Base-by-base conservation (phyloP, 2,329 filamentous ascomycete species). In the Monosporascus sp. region DNA sequence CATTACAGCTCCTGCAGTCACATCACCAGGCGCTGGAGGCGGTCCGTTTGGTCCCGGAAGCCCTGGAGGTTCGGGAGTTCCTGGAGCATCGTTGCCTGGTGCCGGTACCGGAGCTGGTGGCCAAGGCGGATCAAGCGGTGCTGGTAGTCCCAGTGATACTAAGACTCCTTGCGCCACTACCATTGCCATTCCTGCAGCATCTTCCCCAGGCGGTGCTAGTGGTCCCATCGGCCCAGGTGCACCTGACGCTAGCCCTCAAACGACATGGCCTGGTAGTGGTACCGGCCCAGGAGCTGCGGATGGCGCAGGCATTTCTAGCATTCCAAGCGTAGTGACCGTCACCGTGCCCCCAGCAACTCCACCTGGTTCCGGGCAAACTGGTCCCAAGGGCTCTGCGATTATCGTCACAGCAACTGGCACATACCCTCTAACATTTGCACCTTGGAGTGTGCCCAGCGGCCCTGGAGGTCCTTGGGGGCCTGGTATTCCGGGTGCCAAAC, bases 1-100 rank as follows among this genome's bases (percentile, higher is more conserved):
- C 11, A 55, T 66, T 52, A 65, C 64, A 47, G 54, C 59, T 27
- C 60, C 62, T 48, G 57, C 55, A 8, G 56, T 35, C 11, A 35
- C 31, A 14, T 14, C 31, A 11, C 31, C 11, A 35, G 31, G 31
- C 25, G 25, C 25, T 25, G 5, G 25, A 7, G 25, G 25, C 11
- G 31, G 11, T 35, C 11, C 31, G 31, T 35, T 35, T 14, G 31
- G 31, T 5, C 31, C 31, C 11, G 31, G 31, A 35, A 11, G 31
- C 11, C 11, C 31, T 35, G 31, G 31, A 35, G 31, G 31, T 35
- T 35, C 31, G 11, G 31, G 11, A 35, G 14, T 35, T 5, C 31
- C 31, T 35, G 31, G 11, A 35, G 31, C 31, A 35, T 35, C 31
- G 11, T 14, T 35, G 31, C 31, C 31, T 14, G 31, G 27, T 31